Evolutionary conservation across 192 early-diverging fungal species (phyloP), one percentile per base, ranked within the genome.

Genomic region (Entomortierella beljakovae): DNA sequence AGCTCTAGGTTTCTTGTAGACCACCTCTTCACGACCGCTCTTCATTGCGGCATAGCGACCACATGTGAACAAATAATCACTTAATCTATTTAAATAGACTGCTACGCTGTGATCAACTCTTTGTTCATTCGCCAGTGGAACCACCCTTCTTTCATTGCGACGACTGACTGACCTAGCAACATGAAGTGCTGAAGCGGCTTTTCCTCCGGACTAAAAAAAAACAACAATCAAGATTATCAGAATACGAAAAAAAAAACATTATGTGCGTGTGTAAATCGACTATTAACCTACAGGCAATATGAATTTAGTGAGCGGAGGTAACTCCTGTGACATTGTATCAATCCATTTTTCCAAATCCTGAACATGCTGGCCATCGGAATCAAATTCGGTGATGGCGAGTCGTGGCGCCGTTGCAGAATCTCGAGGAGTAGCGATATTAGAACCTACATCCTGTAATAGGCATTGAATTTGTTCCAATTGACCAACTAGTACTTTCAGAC

Each of bases 11-110:
- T 87, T 90, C 29, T 83, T 82, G 70, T 97, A 97, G 8, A 96
- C 86, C 26, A 81, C 88, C 57, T 97, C 96, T 16, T 74, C 54
- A 59, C 90, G 82, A 20, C 89, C 88, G 35, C 91, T 90, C 23
- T 84, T 69, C 80, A 89, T 90, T 1, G 94, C 94, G 1, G 89
- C 88, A 77, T 85, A 94, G 11, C 96, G 84, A 1, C 93, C 94
- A 23, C 94, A 94, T 35, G 88, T 92, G 79, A 97, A 97, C 50
- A 97, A 61, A 62, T 91, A 97, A 58, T 97, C 96, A 68, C 93
- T 94, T 64, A 97, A 83, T 38, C 92, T 54, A 80, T 95, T 94
- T 22, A 95, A 61, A 61, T 92, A 95, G 58, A 89, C 84, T 4
- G 61, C 88, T 1, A 86, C 85, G 46, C 85, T 86, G 34, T 66